A percentile compares a stretch with the other conserved stretches of the same genome.
These are phyloP conservation scores for Camelina sativa DNA, from an alignment of 345 rosid species.

Conservation along the genomic window DNA sequence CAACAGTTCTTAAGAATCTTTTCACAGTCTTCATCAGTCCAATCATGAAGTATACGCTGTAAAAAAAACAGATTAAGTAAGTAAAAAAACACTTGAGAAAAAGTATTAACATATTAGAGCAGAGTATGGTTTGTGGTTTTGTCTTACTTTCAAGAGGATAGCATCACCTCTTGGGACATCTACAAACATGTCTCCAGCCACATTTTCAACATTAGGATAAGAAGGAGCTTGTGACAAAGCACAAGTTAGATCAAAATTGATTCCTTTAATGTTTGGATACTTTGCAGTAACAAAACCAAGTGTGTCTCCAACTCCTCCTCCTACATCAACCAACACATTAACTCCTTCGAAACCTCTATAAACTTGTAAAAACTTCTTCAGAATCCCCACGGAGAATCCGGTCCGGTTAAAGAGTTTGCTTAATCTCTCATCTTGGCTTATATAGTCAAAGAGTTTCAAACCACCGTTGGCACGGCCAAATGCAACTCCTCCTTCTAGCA, in stretches of 20 bases:
- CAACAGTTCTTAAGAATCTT: conserved; percentile 48
- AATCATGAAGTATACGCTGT: conserved; percentile 49
- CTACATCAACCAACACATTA: conserved; percentile 40
- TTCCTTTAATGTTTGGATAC: conserved; percentile 40
- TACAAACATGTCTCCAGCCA: conserved; percentile 49
- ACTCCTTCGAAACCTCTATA: conserved; percentile 40
- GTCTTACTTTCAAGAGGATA: conserved; percentile 50
- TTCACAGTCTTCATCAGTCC: conserved; percentile 48
- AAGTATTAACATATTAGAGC: neutral
- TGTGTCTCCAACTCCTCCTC: conserved; percentile 39
- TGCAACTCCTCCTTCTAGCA: conserved; percentile 40
- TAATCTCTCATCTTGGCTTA: conserved; percentile 35
- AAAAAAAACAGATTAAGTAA: neutral
- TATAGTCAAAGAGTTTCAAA: conserved; percentile 31
- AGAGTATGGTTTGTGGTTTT: neutral
- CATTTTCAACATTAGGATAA: conserved; percentile 46
- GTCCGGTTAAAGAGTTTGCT: conserved; percentile 41
- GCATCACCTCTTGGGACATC: conserved; percentile 52
- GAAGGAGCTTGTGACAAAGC: conserved; percentile 40
- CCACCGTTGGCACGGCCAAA: conserved; percentile 34
- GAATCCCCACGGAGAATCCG: conserved; percentile 8
- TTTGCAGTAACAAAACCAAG: conserved; percentile 30
- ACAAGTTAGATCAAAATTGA: conserved; percentile 42
- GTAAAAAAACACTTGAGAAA: neutral
- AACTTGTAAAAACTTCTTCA: conserved; percentile 28